Evolutionary conservation across 1,139 yeast species (phyloP).

Genomic region (Chernovozyma aurita): DNA sequence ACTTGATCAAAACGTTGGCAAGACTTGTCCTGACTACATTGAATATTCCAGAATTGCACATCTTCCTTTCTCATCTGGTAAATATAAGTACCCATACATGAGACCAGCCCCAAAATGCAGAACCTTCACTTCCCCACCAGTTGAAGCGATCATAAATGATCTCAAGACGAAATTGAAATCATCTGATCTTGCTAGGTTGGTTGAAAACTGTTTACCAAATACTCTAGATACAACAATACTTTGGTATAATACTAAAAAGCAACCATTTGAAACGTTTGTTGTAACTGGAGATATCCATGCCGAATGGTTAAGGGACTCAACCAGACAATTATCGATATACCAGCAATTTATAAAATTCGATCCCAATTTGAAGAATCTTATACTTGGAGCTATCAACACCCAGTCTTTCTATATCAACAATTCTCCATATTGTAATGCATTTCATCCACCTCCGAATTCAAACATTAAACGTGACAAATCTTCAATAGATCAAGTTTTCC

Average conservation of each 20-base stretch:
- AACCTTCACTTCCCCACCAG: conserved; percentile 60
- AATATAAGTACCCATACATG: conserved; percentile 59
- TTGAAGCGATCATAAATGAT: conserved; percentile 59
- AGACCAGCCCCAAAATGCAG: conserved; percentile 71
- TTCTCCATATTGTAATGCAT: conserved; percentile 86
- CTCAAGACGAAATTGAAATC: conserved; percentile 48
- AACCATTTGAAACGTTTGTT: conserved; percentile 37
- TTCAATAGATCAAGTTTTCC: conserved; percentile 62
- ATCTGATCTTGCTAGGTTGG: conserved; percentile 65
- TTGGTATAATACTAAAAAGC: conserved; percentile 50
- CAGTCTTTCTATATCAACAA: conserved; percentile 60
- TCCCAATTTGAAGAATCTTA: conserved; percentile 42
- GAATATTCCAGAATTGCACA: conserved; percentile 41
- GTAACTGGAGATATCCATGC: conserved; percentile 93
- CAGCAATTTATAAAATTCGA: conserved; percentile 58
- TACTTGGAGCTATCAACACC: conserved; percentile 76
- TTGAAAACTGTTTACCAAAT: conserved; percentile 84
- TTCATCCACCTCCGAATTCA: conserved; percentile 75
- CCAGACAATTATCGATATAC: conserved; percentile 77
- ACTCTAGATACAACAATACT: conserved; percentile 83
- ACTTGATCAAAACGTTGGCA: conserved; percentile 5
- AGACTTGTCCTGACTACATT: conserved; percentile 38
- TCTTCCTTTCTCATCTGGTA: conserved; percentile 47
- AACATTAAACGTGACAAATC: conserved; percentile 49
- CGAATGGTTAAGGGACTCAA: conserved; percentile 85